Base-by-base conservation (phyloP, 768 basidiomycete species). In the Dendrothele bispora region DNA sequence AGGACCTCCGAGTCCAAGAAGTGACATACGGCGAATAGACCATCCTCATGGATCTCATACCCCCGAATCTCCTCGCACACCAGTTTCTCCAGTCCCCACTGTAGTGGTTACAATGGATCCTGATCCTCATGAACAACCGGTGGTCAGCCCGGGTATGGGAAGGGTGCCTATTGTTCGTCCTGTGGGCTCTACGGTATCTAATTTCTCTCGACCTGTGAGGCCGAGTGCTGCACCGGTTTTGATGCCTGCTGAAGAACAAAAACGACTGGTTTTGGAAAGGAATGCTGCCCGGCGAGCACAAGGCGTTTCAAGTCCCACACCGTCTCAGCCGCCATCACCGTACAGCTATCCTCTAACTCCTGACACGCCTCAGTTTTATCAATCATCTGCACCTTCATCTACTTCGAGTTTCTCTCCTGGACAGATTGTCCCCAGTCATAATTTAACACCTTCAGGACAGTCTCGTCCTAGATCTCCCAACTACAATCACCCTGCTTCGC, bases 131-230 rank as follows among this genome's bases (percentile, higher is more conserved):
- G 56, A 57, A 7, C 52, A 61, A 27, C 66, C 64, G 39, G 49
- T 54, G 12, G 52, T 53, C 18, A 55, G 55, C 27, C 41, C 55
- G 35, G 45, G 43, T 17, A 41, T 42, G 21, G 57, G 55, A 25
- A 57, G 50, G 32, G 51, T 59, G 6, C 68, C 64, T 32, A 72
- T 77, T 18, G 67, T 70, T 38, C 77, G 77, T 6, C 71, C 80
- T 28, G 63, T 72, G 37, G 61, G 60, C 39, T 70, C 72, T n/a
- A 68, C 72, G 5, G 69, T 70, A 12, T 61, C 74, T 25, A 88
- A 86, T 59, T 87, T 83, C 56, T 87, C 87, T 20, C 70, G 84
- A 40, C 84, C 85, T 38, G 74, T 77, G 44, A 76, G 78, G 28
- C 40, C 43, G 21, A 48, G 45, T 20, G 44, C 49, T 29, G 39